These are phyloP conservation scores for Gracilaria gracilis DNA, from an alignment of 23 red algal genomes.

Conservation along the genomic window DNA sequence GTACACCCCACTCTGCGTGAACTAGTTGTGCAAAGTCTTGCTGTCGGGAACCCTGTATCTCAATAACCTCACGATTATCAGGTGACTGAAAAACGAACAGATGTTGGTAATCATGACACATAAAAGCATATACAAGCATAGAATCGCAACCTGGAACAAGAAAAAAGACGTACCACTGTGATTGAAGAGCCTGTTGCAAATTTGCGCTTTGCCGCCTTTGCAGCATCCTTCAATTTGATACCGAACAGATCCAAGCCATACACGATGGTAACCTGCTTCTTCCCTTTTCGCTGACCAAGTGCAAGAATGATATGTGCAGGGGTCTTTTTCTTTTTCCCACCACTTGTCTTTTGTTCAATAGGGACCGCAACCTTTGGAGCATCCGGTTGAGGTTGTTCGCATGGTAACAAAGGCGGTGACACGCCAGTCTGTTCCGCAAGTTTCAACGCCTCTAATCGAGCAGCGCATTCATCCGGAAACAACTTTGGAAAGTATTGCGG, in stretches of 20 bases:
- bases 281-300: conserved; percentile 72
- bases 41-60: conserved; percentile 78
- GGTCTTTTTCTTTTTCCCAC: conserved; percentile 75
- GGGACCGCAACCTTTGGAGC: conserved; percentile 64
- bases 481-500: conserved; percentile 60
- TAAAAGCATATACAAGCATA: background rate
- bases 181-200: conserved; percentile 72
- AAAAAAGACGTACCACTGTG: conserved; percentile 57
- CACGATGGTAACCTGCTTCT: conserved; percentile 83
- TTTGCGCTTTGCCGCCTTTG: conserved; percentile 64
- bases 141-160: background rate
- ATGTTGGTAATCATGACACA: background rate
- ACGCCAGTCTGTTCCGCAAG: conserved; percentile 46
- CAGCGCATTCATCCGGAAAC: conserved; percentile 68
- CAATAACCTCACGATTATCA: conserved; percentile 81
- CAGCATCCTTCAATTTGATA: conserved; percentile 80
- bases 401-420: conserved; percentile 10
- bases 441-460: conserved; percentile 48
- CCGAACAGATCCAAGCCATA: conserved; percentile 79
- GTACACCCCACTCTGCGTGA: conserved; percentile 64
- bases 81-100: conserved; percentile 48
- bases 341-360: conserved; percentile 62
- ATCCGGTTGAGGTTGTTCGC: conserved; percentile 36
- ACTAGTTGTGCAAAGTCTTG: conserved; percentile 72
- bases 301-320: conserved; percentile 64